These are phyloP conservation scores for Aspergillus vadensis DNA, from an alignment of 2,329 filamentous ascomycete species.

Conservation along the genomic window DNA sequence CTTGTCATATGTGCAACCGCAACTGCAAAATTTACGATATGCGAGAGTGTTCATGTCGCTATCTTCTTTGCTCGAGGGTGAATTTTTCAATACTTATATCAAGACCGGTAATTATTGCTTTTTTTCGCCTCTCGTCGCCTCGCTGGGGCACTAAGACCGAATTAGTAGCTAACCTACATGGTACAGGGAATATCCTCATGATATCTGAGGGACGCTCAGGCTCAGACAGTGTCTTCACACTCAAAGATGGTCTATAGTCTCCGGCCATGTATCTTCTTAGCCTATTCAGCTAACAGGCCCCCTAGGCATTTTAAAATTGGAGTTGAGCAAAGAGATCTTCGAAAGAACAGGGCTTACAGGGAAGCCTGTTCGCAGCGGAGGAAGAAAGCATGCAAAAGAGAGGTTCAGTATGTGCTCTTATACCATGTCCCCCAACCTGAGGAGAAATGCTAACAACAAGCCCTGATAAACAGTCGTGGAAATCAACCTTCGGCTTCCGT, in stretches of 20 bases:
- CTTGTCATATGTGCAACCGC: constrained; percentile 56
- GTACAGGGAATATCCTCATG: constrained; percentile 74
- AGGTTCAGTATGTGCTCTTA: constrained; percentile 66
- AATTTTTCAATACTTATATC: constrained; percentile 83
- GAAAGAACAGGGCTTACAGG: constrained; percentile 81
- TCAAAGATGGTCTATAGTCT: constrained; percentile 64
- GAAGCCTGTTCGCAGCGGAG: constrained; percentile 60
- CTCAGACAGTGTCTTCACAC: constrained; percentile 70
- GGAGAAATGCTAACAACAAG: constrained; percentile 15
- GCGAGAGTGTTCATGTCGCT: constrained; percentile 72
- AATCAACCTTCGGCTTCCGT: constrained; percentile 69
- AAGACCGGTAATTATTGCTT: constrained; percentile 63
- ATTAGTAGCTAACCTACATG: not conserved
- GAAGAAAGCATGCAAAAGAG: constrained; percentile 65
- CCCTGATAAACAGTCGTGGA: constrained; percentile 63
- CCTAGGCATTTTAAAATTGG: constrained; percentile 70
- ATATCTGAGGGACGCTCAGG: constrained; percentile 74
- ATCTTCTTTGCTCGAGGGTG: constrained; percentile 67
- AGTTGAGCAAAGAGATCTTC: constrained; percentile 78
- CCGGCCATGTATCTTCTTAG: not conserved
- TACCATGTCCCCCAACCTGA: not conserved
- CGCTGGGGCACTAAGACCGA: not conserved
- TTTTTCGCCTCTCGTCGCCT: not conserved
- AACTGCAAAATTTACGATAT: constrained; percentile 54
- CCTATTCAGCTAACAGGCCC: constrained; percentile 5